phyloP scores from a whole-genome alignment of 495 filamentous ascomycete species.

The Hypoxylon fragiforme region DNA sequence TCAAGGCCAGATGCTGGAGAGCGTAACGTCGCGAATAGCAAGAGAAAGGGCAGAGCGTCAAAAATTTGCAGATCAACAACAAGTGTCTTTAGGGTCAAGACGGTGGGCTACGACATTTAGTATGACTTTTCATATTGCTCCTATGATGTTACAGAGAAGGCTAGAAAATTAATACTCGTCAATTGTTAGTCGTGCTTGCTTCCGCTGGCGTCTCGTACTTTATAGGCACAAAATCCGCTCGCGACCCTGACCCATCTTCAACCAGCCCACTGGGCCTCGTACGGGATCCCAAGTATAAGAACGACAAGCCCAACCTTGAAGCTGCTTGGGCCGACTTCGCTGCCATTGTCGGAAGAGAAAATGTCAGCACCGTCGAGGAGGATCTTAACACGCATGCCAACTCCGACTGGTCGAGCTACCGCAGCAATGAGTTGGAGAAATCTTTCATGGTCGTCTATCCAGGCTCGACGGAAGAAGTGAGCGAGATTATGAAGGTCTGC shows the following conservation, averaged over 20 bases:
- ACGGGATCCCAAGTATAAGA: constrained; percentile 67
- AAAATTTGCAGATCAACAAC: constrained; percentile 61
- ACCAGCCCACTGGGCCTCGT: constrained; percentile 69
- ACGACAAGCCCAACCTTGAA: constrained; percentile 74
- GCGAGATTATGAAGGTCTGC: constrained; percentile 73
- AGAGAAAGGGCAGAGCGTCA: constrained; percentile 72
- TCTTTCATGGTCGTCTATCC: constrained; percentile 71
- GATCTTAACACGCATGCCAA: constrained; percentile 75
- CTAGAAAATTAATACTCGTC: constrained; percentile 12
- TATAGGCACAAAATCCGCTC: constrained; percentile 64
- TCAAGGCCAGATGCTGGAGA: constrained; percentile 85
- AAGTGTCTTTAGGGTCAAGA: constrained; percentile 55
- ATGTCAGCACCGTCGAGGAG: constrained; percentile 73
- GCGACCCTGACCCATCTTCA: constrained; percentile 65
- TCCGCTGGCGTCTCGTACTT: constrained; percentile 69
- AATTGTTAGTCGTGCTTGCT: constrained; percentile 55
- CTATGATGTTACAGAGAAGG: not conserved
- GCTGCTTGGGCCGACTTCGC: constrained; percentile 93
- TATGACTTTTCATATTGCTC: constrained; percentile 41
- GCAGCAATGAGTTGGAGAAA: constrained; percentile 44
- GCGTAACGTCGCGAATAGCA: constrained; percentile 73
- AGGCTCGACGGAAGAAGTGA: constrained; percentile 68
- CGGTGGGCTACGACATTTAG: constrained; percentile 66
- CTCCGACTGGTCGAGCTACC: constrained; percentile 89
- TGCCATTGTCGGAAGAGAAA: constrained; percentile 77